phyloP scores from a whole-genome alignment of 441 rosid genomes.

The Biscutella auriculata region DNA sequence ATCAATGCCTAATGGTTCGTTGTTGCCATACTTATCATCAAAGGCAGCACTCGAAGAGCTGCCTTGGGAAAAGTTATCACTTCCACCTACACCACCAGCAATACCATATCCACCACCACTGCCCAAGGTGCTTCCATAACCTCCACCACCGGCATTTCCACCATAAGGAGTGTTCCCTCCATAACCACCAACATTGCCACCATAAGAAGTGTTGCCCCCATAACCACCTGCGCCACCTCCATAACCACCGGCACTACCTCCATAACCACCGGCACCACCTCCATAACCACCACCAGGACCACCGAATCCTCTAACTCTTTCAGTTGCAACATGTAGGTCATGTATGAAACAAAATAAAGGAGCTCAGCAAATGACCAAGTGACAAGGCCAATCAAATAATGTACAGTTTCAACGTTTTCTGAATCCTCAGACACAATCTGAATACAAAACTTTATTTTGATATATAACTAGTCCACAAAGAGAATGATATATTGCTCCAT shows the following conservation, averaged over 20 bases:
- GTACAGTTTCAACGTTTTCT: too few species aligned
- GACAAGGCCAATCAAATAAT: too few species aligned
- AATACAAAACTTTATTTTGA: not conserved
- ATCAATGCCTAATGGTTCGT: slow-evolving; percentile 18
- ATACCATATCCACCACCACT: slow-evolving; percentile 13
- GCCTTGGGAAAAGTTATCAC: slow-evolving; percentile 22
- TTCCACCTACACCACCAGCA: slow-evolving; percentile 23
- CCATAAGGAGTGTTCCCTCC: not conserved
- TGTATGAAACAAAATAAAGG: slow-evolving; percentile 6
- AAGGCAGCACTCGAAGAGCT: slow-evolving; percentile 15
- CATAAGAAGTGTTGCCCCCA: not conserved
- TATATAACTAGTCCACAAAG: not conserved
- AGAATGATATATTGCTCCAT: not conserved
- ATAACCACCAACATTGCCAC: slow-evolving; percentile 5
- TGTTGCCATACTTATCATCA: slow-evolving; percentile 19
- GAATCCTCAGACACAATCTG: too few species aligned
- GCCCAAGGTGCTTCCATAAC: not conserved
- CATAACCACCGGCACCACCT: slow-evolving; percentile 22
- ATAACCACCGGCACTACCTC: not conserved
- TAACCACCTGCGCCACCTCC: slow-evolving; percentile 4
- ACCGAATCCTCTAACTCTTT: slow-evolving; percentile 20
- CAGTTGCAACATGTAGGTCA: slow-evolving; percentile 30
- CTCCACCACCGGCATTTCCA: not conserved
- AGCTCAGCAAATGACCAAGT: too few species aligned
- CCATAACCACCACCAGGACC: too few species aligned